Percentiles rank a stretch among this genome's conserved stretches.
Evolutionary conservation across 306 rosid genomes (phyloP).

Genomic region (Gillenia trifoliata): DNA sequence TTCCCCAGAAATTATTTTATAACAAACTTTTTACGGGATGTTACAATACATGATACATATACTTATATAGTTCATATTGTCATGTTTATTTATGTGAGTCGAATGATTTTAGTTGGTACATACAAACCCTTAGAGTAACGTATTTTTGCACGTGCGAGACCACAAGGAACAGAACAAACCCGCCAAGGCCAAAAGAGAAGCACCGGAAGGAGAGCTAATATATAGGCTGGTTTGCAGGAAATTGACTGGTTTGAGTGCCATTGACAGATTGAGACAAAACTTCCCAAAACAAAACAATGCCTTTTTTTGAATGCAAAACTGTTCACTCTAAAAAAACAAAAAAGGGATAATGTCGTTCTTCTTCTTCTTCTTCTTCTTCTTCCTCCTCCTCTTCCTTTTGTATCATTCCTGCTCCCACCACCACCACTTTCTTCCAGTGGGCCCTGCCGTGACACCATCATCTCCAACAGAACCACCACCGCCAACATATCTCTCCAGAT

Average conservation of each 20-base stretch:
- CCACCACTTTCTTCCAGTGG: slow-evolving; percentile 35
- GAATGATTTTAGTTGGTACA: not conserved
- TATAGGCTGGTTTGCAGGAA: slow-evolving; percentile 46
- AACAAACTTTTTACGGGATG: no score
- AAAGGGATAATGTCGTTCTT: slow-evolving; percentile 31
- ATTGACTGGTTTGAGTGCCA: slow-evolving; percentile 43
- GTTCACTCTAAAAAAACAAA: not conserved
- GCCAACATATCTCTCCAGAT: slow-evolving; percentile 40
- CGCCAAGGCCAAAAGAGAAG: not conserved
- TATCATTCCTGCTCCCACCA: slow-evolving; percentile 29
- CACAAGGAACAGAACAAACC: not conserved
- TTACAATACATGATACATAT: no score
- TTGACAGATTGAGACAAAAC: slow-evolving; percentile 24
- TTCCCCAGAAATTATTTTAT: no score
- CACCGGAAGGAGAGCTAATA: slow-evolving; percentile 33
- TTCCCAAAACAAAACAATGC: slow-evolving; percentile 27
- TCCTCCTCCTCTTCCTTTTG: not conserved
- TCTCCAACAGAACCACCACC: slow-evolving; percentile 24
- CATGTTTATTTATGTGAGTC: not conserved
- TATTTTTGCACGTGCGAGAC: not conserved
- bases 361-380: slow-evolving; percentile 1
- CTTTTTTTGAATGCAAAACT: slow-evolving; percentile 26
- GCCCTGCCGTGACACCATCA: slow-evolving; percentile 30
- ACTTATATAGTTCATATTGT: not conserved
- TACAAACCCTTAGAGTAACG: not conserved